These are phyloP conservation scores for Pyrenula massariospora DNA, from an alignment of 495 filamentous ascomycete species.

Conservation along the genomic window DNA sequence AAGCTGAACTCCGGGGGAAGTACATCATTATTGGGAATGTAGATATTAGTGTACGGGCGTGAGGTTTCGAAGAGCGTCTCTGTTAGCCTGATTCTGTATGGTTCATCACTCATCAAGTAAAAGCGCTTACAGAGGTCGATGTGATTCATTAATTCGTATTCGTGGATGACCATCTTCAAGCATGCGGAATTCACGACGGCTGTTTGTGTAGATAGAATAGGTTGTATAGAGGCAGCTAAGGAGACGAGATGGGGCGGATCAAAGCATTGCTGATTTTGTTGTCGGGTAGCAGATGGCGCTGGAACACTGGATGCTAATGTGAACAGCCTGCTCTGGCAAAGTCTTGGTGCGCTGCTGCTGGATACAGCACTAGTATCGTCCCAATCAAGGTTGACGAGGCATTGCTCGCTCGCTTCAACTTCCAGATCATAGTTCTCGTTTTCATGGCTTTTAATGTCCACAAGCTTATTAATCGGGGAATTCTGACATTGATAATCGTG, in stretches of 20 bases:
- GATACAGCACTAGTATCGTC: slow-evolving; percentile 16
- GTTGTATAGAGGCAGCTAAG: slow-evolving; percentile 63
- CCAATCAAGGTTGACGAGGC: slow-evolving; percentile 20
- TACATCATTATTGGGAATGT: slow-evolving; percentile 27
- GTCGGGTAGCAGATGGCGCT: slow-evolving; percentile 4
- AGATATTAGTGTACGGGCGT: slow-evolving; percentile 8
- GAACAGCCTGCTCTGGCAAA: background rate
- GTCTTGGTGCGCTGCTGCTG: slow-evolving; percentile 16
- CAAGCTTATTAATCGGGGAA: slow-evolving; percentile 1
- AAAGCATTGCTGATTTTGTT: slow-evolving; percentile 22
- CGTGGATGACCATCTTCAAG: slow-evolving; percentile 67
- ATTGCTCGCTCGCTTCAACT: slow-evolving; percentile 1
- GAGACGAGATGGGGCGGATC: slow-evolving; percentile 61
- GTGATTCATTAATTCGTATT: slow-evolving; percentile 64
- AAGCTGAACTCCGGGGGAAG: slow-evolving; percentile 80
- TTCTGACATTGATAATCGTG: slow-evolving; percentile 21
- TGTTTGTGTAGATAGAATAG: slow-evolving; percentile 62
- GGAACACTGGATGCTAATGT: background rate
- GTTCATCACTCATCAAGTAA: slow-evolving; percentile 73
- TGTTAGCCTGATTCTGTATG: slow-evolving; percentile 66
- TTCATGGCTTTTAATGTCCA: background rate
- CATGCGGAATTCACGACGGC: slow-evolving; percentile 64
- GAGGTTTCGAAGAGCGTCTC: slow-evolving; percentile 56
- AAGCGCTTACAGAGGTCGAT: slow-evolving; percentile 65
- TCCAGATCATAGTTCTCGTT: background rate